A percentile compares a stretch with the other conserved stretches of the same genome.
phyloP scores from a whole-genome alignment of 768 basidiomycete genomes.

The Suillus sp. region DNA sequence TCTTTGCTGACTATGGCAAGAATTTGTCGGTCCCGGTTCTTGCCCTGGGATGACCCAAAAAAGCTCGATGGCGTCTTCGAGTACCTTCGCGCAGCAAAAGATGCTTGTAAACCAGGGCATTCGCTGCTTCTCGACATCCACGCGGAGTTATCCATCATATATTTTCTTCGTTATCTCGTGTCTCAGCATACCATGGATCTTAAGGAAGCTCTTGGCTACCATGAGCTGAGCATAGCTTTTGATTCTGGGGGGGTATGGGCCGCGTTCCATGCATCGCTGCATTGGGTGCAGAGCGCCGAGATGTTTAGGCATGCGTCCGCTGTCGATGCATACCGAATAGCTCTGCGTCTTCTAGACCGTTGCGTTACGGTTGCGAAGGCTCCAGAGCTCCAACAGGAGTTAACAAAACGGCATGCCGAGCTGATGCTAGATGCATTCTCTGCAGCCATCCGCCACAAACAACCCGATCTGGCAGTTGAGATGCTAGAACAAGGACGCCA shows the following conservation, averaged over 20 bases:
- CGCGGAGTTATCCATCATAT: slow-evolving; percentile 21
- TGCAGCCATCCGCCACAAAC: slow-evolving; percentile 23
- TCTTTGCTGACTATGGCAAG: slow-evolving; percentile 26
- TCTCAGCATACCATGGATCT: slow-evolving; percentile 24
- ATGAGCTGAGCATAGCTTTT: slow-evolving; percentile 21
- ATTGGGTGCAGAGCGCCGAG: slow-evolving; percentile 26
- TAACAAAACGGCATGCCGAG: slow-evolving; percentile 16
- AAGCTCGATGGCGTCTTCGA: slow-evolving; percentile 31
- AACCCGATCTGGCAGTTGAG: slow-evolving; percentile 33
- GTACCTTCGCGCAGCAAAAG: slow-evolving; percentile 29
- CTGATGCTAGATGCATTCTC: slow-evolving; percentile 30
- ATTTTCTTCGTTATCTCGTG: slow-evolving; percentile 29
- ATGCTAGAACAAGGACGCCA: slow-evolving; percentile 36
- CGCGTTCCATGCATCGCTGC: slow-evolving; percentile 22
- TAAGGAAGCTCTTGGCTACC: slow-evolving; percentile 26
- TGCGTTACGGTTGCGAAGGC: slow-evolving; percentile 22
- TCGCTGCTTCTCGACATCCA: slow-evolving; percentile 27
- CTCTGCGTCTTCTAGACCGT: slow-evolving; percentile 21
- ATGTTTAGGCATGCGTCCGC: slow-evolving; percentile 20
- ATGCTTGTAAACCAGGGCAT: slow-evolving; percentile 23
- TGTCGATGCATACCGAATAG: slow-evolving; percentile 22
- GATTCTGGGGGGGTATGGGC: slow-evolving; percentile 21
- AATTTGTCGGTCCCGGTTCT: slow-evolving; percentile 24
- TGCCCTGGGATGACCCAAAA: slow-evolving; percentile 24
- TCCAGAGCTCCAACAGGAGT: slow-evolving; percentile 18